Base-by-base conservation (phyloP, 129 eudicot genomes). In the Lonicera japonica region DNA sequence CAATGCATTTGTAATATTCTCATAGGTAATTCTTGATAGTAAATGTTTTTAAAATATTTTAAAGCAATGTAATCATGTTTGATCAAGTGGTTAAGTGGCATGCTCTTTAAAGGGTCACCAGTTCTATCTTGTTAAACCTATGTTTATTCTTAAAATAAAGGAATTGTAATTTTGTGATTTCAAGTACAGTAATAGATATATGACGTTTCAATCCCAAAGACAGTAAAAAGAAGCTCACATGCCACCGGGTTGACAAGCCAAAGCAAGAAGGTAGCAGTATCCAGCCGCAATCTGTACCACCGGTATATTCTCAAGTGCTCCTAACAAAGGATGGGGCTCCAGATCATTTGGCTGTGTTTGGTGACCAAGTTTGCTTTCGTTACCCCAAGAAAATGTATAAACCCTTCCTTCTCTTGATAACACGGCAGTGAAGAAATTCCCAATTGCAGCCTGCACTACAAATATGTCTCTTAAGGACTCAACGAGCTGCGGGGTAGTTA, bases 241-340 rank as follows among this genome's bases (percentile, higher is more conserved):
- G 82, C 95, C 95, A 69, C 77, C 75, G 64, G 97, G 97, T 70
- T 86, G 86, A 69, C 95, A 89, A 21, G 88, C 88, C 80, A 89
- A 74, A 29, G 95, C 95, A 78, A 89, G 97, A 60, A 89, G 88
- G 70, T 89, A 89, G 76, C 97, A 89, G 46, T 89, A 85, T 71
- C 98, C 98, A 20, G 98, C 98, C 5, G 99, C 96, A 65, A 92
- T 92, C 72, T 92, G 99, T 63, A 92, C 99, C 36, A 92, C 99
- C 0, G 86, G 99, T 43, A 85, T 54, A 73, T 92, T 80, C 64
- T 87, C 99, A 1, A 92, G 91, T 36, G 88, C 77, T 20, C 95
- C 95, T 80, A 84, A 59, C 71, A 92, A 72, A 3, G 95, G 95
- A 40, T 75, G 89, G 5, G 99, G 99, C 50, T 84, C 95, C 38